phyloP scores from a whole-genome alignment of 768 basidiomycete species.

The Lentinula sp. region DNA sequence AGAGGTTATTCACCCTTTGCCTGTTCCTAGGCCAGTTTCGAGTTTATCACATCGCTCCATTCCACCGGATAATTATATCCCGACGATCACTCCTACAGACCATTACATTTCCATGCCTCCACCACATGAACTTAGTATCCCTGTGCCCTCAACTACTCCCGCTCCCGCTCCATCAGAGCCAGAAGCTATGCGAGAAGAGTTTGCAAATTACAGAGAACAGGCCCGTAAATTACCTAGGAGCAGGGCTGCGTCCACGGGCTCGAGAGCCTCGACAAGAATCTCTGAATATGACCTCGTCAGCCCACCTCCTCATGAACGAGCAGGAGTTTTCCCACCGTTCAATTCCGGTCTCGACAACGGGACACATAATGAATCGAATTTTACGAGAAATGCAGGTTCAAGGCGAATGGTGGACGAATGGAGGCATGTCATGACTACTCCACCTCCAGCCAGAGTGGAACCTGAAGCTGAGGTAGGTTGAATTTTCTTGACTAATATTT shows the following conservation, averaged over 20 bases:
- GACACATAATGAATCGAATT: too few species aligned
- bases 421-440: slow-evolving; percentile 1
- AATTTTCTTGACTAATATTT: background rate
- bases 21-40: background rate
- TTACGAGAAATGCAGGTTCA: background rate
- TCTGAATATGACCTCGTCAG: slow-evolving; percentile 7
- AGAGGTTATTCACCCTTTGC: background rate
- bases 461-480: background rate
- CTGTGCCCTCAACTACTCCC: background rate
- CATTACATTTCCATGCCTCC: slow-evolving; percentile 1
- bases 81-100: background rate
- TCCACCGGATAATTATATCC: slow-evolving; percentile 7
- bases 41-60: slow-evolving; percentile 2
- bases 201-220: background rate
- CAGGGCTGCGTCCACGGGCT: background rate
- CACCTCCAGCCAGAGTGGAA: background rate
- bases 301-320: background rate
- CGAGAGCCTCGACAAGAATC: slow-evolving; percentile 5
- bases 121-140: background rate
- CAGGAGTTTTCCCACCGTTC: background rate
- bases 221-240: background rate
- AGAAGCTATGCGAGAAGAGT: background rate
- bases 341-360: background rate
- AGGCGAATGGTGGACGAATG: slow-evolving; percentile 2
- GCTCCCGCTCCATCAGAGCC: background rate